Conservation (phyloP, 305 asterid genomes). For the Petunia hybrid region DNA sequence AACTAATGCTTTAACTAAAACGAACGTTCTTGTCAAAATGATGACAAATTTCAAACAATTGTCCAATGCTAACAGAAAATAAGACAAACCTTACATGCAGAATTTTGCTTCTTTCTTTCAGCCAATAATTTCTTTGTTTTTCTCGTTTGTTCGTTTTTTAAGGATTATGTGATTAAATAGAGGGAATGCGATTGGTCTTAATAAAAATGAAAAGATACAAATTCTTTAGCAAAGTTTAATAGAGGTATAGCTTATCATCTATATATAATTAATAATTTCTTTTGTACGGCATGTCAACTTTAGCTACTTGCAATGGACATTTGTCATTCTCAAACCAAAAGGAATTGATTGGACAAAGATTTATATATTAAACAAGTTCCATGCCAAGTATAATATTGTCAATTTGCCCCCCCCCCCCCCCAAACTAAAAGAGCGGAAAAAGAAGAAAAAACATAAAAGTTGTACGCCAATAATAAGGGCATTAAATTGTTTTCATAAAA, state of each 20-base stretch:
- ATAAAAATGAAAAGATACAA: neutral
- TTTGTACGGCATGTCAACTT: constrained; percentile 11
- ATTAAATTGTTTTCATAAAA: too few relatives aligned
- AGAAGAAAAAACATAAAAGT: too few relatives aligned
- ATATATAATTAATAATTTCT: neutral
- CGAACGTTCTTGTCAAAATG: too few relatives aligned
- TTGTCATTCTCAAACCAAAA: neutral
- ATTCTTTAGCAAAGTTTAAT: neutral
- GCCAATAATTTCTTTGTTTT: neutral
- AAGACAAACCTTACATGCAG: constrained; percentile 21
- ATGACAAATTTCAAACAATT: neutral
- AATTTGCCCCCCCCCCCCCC: neutral
- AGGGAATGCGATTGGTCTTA: neutral
- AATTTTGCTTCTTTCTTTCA: constrained; percentile 9
- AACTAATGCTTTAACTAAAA: too few relatives aligned
- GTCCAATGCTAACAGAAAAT: neutral
- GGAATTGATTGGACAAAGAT: constrained; percentile 1
- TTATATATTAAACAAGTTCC: neutral
- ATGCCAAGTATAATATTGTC: neutral
- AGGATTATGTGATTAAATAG: constrained; percentile 8
- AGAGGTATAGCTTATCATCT: neutral
- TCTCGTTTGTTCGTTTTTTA: neutral
- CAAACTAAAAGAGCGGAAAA: neutral
- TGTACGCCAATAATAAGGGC: neutral
- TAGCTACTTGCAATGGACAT: neutral